Percentiles rank a stretch among this genome's conserved stretches.
phyloP scores from a whole-genome alignment of 2,329 filamentous ascomycete species.

The Xylaria sp. region DNA sequence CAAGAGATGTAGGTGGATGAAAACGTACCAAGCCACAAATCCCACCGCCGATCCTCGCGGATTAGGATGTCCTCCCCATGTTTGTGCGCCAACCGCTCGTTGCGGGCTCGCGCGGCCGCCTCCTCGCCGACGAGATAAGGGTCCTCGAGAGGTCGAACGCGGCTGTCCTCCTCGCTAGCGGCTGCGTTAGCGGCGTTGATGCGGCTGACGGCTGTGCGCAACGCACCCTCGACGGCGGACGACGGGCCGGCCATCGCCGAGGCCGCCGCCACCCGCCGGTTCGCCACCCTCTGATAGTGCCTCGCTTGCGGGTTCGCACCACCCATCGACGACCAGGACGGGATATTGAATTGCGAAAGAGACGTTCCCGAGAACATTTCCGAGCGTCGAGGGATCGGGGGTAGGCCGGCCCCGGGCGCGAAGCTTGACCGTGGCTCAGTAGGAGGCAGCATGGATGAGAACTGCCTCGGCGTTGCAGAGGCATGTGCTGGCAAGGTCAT shows the following conservation, averaged over 20 bases:
- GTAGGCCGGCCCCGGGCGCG: constrained; percentile 52
- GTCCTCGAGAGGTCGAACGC: constrained; percentile 64
- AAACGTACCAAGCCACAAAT: constrained; percentile 62
- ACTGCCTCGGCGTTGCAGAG: constrained; percentile 28
- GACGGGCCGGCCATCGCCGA: constrained; percentile 22
- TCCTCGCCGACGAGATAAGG: constrained; percentile 70
- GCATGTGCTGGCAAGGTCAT: constrained; percentile 34
- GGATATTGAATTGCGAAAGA: constrained; percentile 60
- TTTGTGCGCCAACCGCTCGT: constrained; percentile 63
- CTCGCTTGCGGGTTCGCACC: constrained; percentile 59
- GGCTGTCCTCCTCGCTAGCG: constrained; percentile 31
- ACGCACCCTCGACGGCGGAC: constrained; percentile 33
- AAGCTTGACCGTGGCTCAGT: constrained; percentile 33
- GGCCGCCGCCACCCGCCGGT: constrained; percentile 60
- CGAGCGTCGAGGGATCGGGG: constrained; percentile 53
- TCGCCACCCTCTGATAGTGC: constrained; percentile 68
- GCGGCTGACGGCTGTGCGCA: constrained; percentile 37
- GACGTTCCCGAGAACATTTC: constrained; percentile 45
- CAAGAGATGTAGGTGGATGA: not conserved
- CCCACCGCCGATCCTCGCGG: constrained; percentile 64
- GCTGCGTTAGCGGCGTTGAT: constrained; percentile 30
- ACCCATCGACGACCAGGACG: constrained; percentile 59
- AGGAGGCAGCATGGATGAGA: constrained; percentile 40
- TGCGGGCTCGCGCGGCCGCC: constrained; percentile 62
- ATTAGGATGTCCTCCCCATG: constrained; percentile 59